A percentile compares a stretch with the other conserved stretches of the same genome.
These are phyloP conservation scores for Clathrospora elynae DNA, from an alignment of 2,329 filamentous ascomycete species.

Conservation along the genomic window DNA sequence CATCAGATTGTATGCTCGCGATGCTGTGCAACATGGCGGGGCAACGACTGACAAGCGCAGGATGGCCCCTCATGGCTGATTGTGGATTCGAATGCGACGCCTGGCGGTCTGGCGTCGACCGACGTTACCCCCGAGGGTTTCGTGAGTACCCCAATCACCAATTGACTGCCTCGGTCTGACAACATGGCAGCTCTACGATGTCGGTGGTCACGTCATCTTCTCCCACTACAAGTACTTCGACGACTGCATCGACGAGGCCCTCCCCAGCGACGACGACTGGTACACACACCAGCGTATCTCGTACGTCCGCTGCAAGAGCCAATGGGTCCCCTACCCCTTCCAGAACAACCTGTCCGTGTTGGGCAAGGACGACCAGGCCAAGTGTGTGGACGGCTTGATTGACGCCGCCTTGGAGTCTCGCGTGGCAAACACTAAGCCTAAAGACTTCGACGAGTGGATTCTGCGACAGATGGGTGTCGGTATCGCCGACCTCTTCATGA, in stretches of 20 bases:
- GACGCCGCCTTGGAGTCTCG: conserved; percentile 88
- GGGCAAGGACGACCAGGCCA: conserved; percentile 95
- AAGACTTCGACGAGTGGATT: conserved; percentile 99
- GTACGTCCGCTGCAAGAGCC: conserved; percentile 93
- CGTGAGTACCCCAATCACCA: conserved; percentile 64
- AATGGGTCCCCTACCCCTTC: conserved; percentile 99
- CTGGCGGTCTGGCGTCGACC: conserved; percentile 93
- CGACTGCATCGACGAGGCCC: conserved; percentile 95
- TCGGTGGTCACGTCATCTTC: conserved; percentile 98
- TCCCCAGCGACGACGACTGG: conserved; percentile 94
- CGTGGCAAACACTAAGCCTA: conserved; percentile 87
- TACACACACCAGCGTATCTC: conserved; percentile 98
- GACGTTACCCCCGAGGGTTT: conserved; percentile 96
- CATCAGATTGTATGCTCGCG: conserved; percentile 80
- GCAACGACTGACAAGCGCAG: conserved; percentile 56
- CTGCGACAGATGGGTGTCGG: conserved; percentile 87
- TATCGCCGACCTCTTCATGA: conserved; percentile 95
- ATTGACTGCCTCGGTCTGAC: conserved; percentile 26
- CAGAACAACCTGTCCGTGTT: conserved; percentile 99
- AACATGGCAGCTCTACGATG: conserved; percentile 80
- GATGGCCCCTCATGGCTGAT: conserved; percentile 95
- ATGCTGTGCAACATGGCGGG: conserved; percentile 4
- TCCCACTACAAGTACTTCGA: conserved; percentile 99
- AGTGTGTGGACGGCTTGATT: conserved; percentile 92
- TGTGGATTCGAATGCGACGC: conserved; percentile 86